Evolutionary conservation across 176 grass and related monocot genomes (phyloP).

Genomic region (Carex myosuroides): DNA sequence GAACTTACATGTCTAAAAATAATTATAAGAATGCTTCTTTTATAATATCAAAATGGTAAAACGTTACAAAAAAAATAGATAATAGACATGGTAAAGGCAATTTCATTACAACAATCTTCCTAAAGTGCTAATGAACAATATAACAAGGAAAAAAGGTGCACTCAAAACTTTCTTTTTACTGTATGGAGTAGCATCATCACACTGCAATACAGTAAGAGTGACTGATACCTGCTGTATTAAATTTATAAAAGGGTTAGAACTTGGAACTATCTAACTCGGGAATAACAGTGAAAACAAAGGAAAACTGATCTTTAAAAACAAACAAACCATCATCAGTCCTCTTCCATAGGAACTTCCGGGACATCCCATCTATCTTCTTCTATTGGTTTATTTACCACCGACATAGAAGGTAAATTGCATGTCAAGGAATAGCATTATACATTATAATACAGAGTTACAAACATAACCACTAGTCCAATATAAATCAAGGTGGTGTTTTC

Average conservation of each 20-base stretch:
- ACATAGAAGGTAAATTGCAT: constrained; percentile 45
- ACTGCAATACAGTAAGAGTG: neutral
- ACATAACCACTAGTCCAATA: neutral
- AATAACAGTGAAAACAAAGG: neutral
- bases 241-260: neutral
- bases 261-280: neutral
- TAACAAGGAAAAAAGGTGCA: neutral
- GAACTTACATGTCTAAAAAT: neutral
- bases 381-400: constrained; percentile 62
- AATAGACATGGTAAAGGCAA: neutral
- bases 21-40: neutral
- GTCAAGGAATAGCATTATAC: constrained; percentile 45
- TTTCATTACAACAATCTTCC: neutral
- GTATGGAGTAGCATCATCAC: neutral
- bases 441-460: neutral
- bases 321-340: constrained; percentile 41
- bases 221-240: neutral
- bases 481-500: neutral
- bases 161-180: neutral
- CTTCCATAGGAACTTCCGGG: constrained; percentile 82
- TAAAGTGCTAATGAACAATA: neutral
- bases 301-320: neutral
- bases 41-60: neutral
- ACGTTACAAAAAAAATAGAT: neutral
- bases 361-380: constrained; percentile 76